Base-by-base conservation (phyloP, 2,329 filamentous ascomycete species). In the Xylaria polymorpha region DNA sequence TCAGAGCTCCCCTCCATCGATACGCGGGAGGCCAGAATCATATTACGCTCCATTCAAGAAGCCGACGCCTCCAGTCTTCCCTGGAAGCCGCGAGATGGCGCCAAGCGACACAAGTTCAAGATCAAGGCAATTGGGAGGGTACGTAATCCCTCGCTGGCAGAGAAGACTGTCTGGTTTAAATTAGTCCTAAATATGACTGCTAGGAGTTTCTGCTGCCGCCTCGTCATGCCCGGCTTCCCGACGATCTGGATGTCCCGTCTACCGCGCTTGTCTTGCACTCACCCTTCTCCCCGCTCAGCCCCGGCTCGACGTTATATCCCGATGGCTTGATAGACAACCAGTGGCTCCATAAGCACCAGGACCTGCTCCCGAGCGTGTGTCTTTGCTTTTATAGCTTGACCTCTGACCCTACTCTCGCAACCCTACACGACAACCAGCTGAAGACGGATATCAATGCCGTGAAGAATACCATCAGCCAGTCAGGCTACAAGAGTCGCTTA, bases 331-430 rank as follows among this genome's bases (percentile, higher is more conserved):
- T 98, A 78, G 90, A 94, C 69, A 86, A 91, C 22, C 82, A 88
- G 69, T 99, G 95, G 95, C 85, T 97, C 64, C 88, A 88, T 68
- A 99, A 98, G 79, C 95, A 98, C 79, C 94, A 97, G 77, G 85
- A 92, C 61, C 84, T 94, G 20, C 86, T 98, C 25, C 95, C 95
- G 1, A 92, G 93, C 70, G 87, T 93, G 32, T 91, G 93, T 73
- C 80, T 97, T 39, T 92, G 91, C 72, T 96, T 97, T 81, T 97
- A 97, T 77, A 86, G 87, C 43, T 88, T 98, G 66, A 89, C 88
- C 4, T 87, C 90, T 25, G 92, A 97, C 75, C 84, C 89, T 0
- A 91, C 88, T n/a, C 87, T 91, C 67, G 90, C 91, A 63, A 93
- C 90, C 5, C 81, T 94, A n/a, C 87, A 92, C 72, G 95, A 98